Base-by-base conservation (phyloP, 805 yeast species). In the Wickerhamomyces chambardii region DNA sequence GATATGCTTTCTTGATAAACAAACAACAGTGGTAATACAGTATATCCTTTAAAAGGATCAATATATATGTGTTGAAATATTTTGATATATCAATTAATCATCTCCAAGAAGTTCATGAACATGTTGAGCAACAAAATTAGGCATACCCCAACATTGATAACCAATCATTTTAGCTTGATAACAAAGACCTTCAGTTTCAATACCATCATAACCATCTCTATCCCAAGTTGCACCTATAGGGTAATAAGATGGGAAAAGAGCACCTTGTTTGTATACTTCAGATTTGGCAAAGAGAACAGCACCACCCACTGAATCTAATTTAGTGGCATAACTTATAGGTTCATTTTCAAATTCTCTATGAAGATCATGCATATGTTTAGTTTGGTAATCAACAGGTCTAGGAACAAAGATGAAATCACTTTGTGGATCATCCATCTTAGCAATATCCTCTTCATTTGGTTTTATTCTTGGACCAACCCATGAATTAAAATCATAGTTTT, bases 141-240 rank as follows among this genome's bases (percentile, higher is more conserved):
- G 75, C 61, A 65, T 56, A 2, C 68, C 76, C 64, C 66, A 66
- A 46, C 77, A 70, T 16, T 48, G 38, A 42, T 65, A 70, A 2
- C 73, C 73, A 28, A 68, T 49, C 0, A 56, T 45, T 38, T 54
- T 61, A 1, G 75, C 75, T 33, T 59, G 50, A 39, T 68, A 70
- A 37, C 77, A 70, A 12, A 70, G 34, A 1, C 77, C 75, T 48
- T 70, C 75, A 4, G 75, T 69, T 45, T 70, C 76, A 26, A 70
- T 66, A 4, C 76, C 76, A 47, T 70, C 76, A 38, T 59, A 70
- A 2, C 75, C 76, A 46, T 68, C 75, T 35, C 70, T 44, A 2
- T 50, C 56, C 75, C 75, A 70, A 15, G 42, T 44, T 3, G 66
- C 55, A 1, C 75, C 76, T 11, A 70, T 56, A 1, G 61, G 48